Evolutionary conservation across 2,329 filamentous ascomycete genomes (phyloP).

Genomic region (Trichophyton benhamiae): DNA sequence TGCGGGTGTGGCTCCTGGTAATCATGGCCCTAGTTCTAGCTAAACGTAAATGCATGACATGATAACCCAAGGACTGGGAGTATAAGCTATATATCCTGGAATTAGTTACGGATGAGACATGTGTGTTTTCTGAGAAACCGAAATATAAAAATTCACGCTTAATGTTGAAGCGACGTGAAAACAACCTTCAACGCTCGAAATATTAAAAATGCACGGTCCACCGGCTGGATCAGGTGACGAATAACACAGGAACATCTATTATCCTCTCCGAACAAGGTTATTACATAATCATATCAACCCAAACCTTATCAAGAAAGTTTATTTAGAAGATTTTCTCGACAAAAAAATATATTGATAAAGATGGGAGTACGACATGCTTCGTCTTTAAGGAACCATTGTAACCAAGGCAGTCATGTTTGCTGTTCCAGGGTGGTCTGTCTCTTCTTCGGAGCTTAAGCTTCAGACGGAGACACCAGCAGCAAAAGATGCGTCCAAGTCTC

Average conservation of each 20-base stretch:
- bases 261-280: neutral
- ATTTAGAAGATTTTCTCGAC: neutral
- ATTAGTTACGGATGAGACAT: too few relatives aligned
- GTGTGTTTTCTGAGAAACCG: too few relatives aligned
- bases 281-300: neutral
- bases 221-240: too few relatives aligned
- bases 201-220: neutral
- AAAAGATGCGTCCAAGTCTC: conserved; percentile 45
- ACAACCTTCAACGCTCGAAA: neutral
- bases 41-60: too few relatives aligned
- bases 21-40: too few relatives aligned
- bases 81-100: too few relatives aligned
- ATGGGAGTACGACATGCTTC: neutral
- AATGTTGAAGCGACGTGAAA: neutral
- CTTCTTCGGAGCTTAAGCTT: conserved; percentile 56
- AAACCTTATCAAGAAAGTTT: neutral
- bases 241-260: too few relatives aligned
- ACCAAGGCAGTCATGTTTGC: conserved; percentile 53
- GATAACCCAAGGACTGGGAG: too few relatives aligned
- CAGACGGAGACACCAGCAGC: conserved; percentile 51
- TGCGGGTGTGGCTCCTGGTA: too few relatives aligned
- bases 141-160: too few relatives aligned
- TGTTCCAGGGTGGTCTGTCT: conserved; percentile 82
- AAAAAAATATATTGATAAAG: neutral
- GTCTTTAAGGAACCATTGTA: neutral